phyloP scores from a whole-genome alignment of 2,329 filamentous ascomycete species.

The Penicillium capsulatum region DNA sequence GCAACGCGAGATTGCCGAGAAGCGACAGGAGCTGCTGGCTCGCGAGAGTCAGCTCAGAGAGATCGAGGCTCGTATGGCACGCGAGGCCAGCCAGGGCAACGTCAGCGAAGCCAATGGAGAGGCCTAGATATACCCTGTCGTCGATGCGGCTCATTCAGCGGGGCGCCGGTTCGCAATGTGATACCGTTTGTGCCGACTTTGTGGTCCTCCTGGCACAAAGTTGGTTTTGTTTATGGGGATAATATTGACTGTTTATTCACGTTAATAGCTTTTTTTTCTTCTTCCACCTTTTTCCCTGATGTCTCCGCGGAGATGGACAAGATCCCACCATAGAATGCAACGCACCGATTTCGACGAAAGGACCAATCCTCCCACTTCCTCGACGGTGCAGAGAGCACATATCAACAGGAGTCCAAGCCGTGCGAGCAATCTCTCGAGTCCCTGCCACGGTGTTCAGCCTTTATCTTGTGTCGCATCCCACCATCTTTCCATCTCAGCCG shows the following conservation, averaged over 20 bases:
- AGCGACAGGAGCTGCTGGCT: constrained; percentile 94
- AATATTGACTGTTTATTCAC: constrained; percentile 41
- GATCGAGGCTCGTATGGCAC: constrained; percentile 95
- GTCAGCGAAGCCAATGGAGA: constrained; percentile 33
- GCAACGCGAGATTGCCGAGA: constrained; percentile 99
- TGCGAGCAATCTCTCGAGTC: no score
- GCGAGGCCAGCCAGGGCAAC: constrained; percentile 60
- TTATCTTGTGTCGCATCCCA: no score
- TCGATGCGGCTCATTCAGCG: constrained; percentile 27
- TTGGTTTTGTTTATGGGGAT: constrained; percentile 36
- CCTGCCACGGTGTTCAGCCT: no score
- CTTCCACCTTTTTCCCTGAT: constrained; percentile 10
- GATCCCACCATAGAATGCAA: constrained; percentile 30
- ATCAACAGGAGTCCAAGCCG: neutral
- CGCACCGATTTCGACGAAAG: constrained; percentile 27
- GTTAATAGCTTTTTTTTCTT: constrained; percentile 37
- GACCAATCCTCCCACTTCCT: constrained; percentile 13
- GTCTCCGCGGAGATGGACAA: constrained; percentile 19
- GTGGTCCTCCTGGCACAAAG: constrained; percentile 34
- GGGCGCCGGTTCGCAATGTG: constrained; percentile 29
- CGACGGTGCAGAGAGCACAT: neutral
- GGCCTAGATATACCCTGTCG: constrained; percentile 32
- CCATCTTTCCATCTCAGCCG: no score
- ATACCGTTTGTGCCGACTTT: constrained; percentile 35
- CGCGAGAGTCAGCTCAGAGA: constrained; percentile 98